Base-by-base conservation (phyloP, 2,329 filamentous ascomycete species). In the Fusarium hainanense region DNA sequence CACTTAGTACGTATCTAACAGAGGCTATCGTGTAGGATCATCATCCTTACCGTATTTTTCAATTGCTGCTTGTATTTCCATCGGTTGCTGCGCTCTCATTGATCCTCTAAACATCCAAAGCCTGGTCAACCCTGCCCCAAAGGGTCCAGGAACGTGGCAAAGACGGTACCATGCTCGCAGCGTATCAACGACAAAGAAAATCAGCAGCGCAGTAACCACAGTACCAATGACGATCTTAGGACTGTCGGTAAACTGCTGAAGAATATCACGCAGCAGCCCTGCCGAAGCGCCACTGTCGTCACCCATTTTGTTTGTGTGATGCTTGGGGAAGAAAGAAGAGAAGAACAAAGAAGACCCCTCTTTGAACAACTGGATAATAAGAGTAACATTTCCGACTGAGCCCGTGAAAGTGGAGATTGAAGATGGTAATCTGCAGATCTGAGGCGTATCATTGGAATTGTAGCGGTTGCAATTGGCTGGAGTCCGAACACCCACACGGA, bases 81-180 rank as follows among this genome's bases (percentile, higher is more conserved):
- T 63, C n/a, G 76, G 77, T 9, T 75, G 74, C 5, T 48, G 57
- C 14, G 69, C 69, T 10, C 70, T 73, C 41, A 78, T 63, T 2
- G 77, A 76, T 16, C 71, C 59, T 40, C 48, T 65, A 5, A 78
- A 67, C 64, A 79, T 75, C 77, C 78, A 79, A 23, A 69, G 73
- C 44, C 79, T 77, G 57, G 76, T 79, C 48, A 79, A 70, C 16
- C 73, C 73, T 13, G 76, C 77, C 66, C 74, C 72, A 55, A 77
- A 77, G 1, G 79, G 79, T 1, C 78, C 79, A 0, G 78, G 79
- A 23, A 80, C 62, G 54, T 80, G 77, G 10, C 74, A 77, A 32
- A 80, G 72, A 41, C 77, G 77, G 56, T 75, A 71, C 77, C 78
- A 80, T 2, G 48, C 16, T 6, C 63, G 66, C 23, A 71, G 34